These are phyloP conservation scores for Alternaria gansuensis DNA, from an alignment of 2,329 filamentous ascomycete species.

Conservation along the genomic window DNA sequence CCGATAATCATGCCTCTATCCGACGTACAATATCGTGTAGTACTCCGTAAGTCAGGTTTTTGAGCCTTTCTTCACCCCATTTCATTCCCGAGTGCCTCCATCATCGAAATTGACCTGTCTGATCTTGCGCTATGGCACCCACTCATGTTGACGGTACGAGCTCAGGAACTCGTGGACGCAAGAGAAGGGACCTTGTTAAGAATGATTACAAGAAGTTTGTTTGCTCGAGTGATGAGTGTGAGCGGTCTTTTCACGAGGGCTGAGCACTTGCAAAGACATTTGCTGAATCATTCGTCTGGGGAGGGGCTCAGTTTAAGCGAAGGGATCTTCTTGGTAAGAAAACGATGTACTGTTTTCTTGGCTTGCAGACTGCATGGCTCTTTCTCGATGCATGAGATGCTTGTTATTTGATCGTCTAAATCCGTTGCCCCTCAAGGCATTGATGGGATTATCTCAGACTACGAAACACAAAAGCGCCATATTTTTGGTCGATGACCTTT, in stretches of 20 bases:
- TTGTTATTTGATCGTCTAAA: background rate
- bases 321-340: slow-evolving; percentile 65
- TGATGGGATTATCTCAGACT: background rate
- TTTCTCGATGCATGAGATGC: background rate
- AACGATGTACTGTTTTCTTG: slow-evolving; percentile 12
- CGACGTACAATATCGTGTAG: slow-evolving; percentile 12
- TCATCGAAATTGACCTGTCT: slow-evolving; percentile 21
- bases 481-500: slow-evolving; percentile 30
- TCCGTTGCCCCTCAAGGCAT: background rate
- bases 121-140: slow-evolving; percentile 28
- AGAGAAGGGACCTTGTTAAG: slow-evolving; percentile 61
- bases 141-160: slow-evolving; percentile 24
- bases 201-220: slow-evolving; percentile 62
- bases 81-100: slow-evolving; percentile 33
- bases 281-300: slow-evolving; percentile 78
- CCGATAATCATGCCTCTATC: slow-evolving; percentile 26
- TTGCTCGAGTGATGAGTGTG: slow-evolving; percentile 84
- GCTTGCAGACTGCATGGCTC: background rate
- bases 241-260: slow-evolving; percentile 94
- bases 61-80: slow-evolving; percentile 11
- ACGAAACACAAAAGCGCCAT: background rate
- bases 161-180: slow-evolving; percentile 64
- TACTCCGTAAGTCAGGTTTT: background rate
- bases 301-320: slow-evolving; percentile 68
- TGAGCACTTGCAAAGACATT: slow-evolving; percentile 94